Percentiles rank a stretch among this genome's conserved stretches.
These are phyloP conservation scores for Penicillium riverlandense DNA, from an alignment of 495 filamentous ascomycete species.

Conservation along the genomic window DNA sequence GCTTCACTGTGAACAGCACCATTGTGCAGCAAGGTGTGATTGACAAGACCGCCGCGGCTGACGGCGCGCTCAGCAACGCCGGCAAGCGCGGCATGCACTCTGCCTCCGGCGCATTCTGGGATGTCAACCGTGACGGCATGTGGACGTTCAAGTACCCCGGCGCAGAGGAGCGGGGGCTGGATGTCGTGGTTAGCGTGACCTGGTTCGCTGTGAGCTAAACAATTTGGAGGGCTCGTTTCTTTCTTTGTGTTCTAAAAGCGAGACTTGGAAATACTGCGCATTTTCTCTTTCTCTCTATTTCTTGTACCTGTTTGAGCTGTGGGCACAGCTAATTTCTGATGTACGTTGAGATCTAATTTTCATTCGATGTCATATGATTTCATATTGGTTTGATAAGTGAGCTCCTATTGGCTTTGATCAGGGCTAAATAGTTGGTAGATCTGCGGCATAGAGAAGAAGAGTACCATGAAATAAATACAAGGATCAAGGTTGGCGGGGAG, in stretches of 20 bases:
- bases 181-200: slow-evolving; percentile 84
- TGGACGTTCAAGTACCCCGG: slow-evolving; percentile 95
- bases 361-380: too few species aligned
- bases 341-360: slow-evolving; percentile 7
- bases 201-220: slow-evolving; percentile 60
- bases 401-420: too few species aligned
- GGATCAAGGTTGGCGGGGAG: too few species aligned
- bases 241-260: slow-evolving; percentile 3
- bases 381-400: too few species aligned
- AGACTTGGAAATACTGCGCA: slow-evolving; percentile 3
- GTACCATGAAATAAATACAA: too few species aligned
- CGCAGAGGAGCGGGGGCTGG: slow-evolving; percentile 75
- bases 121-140: slow-evolving; percentile 94
- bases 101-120: slow-evolving; percentile 92
- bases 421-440: too few species aligned
- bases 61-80: slow-evolving; percentile 40
- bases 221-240: neutral
- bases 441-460: too few species aligned
- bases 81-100: slow-evolving; percentile 94
- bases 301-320: slow-evolving; percentile 1
- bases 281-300: slow-evolving; percentile 1
- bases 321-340: neutral
- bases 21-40: slow-evolving; percentile 79
- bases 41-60: slow-evolving; percentile 33
- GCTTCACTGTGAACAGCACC: slow-evolving; percentile 93